These are phyloP conservation scores for Aspergillus sp. DNA, from an alignment of 2,329 filamentous ascomycete genomes.

Conservation along the genomic window DNA sequence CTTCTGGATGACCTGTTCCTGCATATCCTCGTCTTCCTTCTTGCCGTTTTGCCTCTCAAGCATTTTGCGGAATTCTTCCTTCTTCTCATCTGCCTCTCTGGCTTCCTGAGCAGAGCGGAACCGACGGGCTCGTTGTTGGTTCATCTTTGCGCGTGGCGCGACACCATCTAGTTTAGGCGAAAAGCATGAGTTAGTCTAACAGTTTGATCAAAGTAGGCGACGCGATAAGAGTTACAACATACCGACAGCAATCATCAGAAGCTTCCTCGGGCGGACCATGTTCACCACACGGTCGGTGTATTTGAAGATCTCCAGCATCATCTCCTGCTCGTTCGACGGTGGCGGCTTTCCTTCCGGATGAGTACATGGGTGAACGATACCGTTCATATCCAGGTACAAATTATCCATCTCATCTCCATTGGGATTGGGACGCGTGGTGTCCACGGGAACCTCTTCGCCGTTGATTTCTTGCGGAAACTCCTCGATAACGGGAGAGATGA, in stretches of 20 bases:
- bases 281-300: slow-evolving; percentile 99
- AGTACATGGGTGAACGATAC: slow-evolving; percentile 97
- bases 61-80: slow-evolving; percentile 81
- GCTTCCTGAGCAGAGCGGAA: slow-evolving; percentile 95
- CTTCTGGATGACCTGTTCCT: slow-evolving; percentile 70
- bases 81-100: slow-evolving; percentile 88
- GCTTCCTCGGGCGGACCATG: slow-evolving; percentile 94
- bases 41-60: slow-evolving; percentile 76
- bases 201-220: neutral
- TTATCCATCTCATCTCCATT: slow-evolving; percentile 99
- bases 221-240: slow-evolving; percentile 20
- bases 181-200: slow-evolving; percentile 4
- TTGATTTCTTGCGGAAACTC: slow-evolving; percentile 80
- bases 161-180: slow-evolving; percentile 73
- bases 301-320: slow-evolving; percentile 98
- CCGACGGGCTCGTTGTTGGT: slow-evolving; percentile 93
- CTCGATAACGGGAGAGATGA: slow-evolving; percentile 87
- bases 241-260: slow-evolving; percentile 97
- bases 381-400: slow-evolving; percentile 98
- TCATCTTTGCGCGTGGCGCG: slow-evolving; percentile 98
- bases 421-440: slow-evolving; percentile 81
- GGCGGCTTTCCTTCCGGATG: slow-evolving; percentile 92
- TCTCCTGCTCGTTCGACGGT: slow-evolving; percentile 93
- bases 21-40: slow-evolving; percentile 61
- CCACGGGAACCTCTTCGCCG: slow-evolving; percentile 80